Base-by-base conservation (phyloP, 1,284 basidiomycete genomes). In the Malassezia yamatoensis region DNA sequence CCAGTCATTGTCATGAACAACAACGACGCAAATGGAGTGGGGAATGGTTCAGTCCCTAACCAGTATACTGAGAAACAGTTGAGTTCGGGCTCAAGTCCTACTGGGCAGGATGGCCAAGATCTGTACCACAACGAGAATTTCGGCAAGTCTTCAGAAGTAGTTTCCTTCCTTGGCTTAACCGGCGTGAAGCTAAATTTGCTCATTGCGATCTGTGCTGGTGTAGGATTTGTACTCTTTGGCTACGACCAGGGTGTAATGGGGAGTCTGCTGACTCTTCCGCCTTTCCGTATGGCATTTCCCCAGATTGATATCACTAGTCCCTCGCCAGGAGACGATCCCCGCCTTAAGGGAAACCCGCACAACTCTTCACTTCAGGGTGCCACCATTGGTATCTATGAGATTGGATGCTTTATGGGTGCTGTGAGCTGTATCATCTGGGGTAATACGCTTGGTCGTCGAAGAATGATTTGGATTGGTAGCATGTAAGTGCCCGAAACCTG, bases 221-320 rank as follows among this genome's bases (percentile, higher is more conserved):
- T 68, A 15, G 70, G 70, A 59, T 72, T 72, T 59, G 48, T 72
- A 12, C 53, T 72, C 13, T 72, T 72, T 52, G 68, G 68, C 48
- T 71, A 69, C 48, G 68, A 73, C 49, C 68, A 73, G 52, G 70
- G 70, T 64, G 70, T 73, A 18, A 64, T 72, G 44, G 69, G 69
- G 13, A 66, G 66, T 55, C 60, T 73, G 21, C 62, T 71, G 42
- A 70, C 67, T 8, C 61, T 73, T 12, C 63, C 61, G 0, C 59
- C 64, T 9, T 73, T 70, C 63, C 45, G 36, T 21, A n/a, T 21
- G 8, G 53, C 51, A 10, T 73, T 72, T 43, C 70, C 70, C 16
- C 12, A 48, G 20, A 73, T 73, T 47, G 57, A 73, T 58, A 48
- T 33, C 15, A 38, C 21, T 3, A 49, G 21, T 7, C 40, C 40